These are phyloP conservation scores for Gossypium gossypioides DNA, from an alignment of 441 rosid species.

Conservation along the genomic window DNA sequence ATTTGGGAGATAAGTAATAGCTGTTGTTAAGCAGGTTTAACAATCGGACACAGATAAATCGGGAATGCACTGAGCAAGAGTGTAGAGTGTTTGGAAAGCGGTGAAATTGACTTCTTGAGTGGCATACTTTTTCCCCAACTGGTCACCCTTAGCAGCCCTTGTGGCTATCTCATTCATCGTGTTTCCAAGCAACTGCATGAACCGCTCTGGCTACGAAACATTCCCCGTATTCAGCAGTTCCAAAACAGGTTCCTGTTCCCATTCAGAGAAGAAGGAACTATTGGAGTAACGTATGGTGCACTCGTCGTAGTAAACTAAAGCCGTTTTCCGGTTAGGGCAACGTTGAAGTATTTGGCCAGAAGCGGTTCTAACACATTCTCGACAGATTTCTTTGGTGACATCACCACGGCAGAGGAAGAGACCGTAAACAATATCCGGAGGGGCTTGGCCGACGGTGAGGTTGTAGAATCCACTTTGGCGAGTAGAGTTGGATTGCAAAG, in stretches of 20 bases:
- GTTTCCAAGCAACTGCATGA: constrained; percentile 3
- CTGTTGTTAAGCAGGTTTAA: constrained; percentile 21
- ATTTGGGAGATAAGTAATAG: not conserved
- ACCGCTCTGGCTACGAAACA: not conserved
- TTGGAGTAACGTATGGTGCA: constrained; percentile 16
- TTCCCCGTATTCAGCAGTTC: not conserved
- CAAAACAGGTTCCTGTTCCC: not conserved
- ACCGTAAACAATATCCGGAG: not conserved
- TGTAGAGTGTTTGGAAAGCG: constrained; percentile 15
- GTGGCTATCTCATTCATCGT: not conserved
- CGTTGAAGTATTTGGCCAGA: not conserved
- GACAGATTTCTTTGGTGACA: not conserved
- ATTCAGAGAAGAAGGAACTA: not conserved
- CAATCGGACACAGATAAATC: constrained; percentile 30
- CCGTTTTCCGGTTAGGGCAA: not conserved
- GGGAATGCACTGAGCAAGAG: constrained; percentile 41
- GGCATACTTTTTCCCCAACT: constrained; percentile 5
- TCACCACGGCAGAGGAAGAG: constrained; percentile 9
- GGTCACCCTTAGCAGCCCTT: not conserved
- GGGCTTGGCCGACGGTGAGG: not conserved
- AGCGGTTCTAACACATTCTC: not conserved
- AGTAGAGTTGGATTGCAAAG: not conserved
- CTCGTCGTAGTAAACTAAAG: not conserved
- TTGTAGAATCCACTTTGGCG: not conserved
- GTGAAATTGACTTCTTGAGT: not conserved